Base-by-base conservation (phyloP, 169 alveolate genomes). In the Amoebophrya sp. region DNA sequence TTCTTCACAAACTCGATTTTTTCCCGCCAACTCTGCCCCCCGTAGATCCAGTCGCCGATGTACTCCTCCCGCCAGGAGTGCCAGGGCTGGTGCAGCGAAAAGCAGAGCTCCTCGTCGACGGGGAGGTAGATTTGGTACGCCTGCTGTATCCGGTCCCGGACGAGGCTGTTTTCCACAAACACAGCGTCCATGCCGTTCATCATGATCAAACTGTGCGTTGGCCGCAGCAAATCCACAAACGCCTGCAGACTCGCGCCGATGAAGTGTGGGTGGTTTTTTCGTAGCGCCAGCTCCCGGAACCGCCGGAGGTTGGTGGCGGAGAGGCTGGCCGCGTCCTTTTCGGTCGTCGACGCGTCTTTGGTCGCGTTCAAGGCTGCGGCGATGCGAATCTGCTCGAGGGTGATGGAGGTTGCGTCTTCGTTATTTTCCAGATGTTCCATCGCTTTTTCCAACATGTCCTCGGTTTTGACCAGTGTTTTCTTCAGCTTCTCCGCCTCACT, bases 171-270 rank as follows among this genome's bases (percentile, higher is more conserved):
- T 7, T 66, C 83, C 32, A 66, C 83, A 25, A 66, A 66, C 32
- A 66, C 18, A 12, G 83, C 83, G 83, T 66, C 83, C 83, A 66
- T 66, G 35, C 83, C 83, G 39, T n/a, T 18, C 29, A 66, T 2
- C 83, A 66, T 66, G 32, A 66, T 25, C 38, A 66, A 25, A n/a
- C 35, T 12, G 35, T 66, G 83, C 83, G 83, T 66, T 2, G 83
- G 35, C 7, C 83, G 83, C 35, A 66, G 83, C 2, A 25, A 25
- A 25, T 66, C 83, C 83, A 66, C 83, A 25, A 25, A 2, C 32
- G 83, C 83, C 35, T 66, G 83, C 32, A 66, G 83, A n/a, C 83
- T 66, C 35, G 32, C 35, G 39, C 83, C 83, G 83, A 66, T 66
- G 83, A 7, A 66, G 83, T 66, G 83, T 2, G 83, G 83, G 35